Evolutionary conservation across 1,284 basidiomycete genomes (phyloP), one percentile per base, ranked within the genome.

Genomic region (Inonotus obliquus): DNA sequence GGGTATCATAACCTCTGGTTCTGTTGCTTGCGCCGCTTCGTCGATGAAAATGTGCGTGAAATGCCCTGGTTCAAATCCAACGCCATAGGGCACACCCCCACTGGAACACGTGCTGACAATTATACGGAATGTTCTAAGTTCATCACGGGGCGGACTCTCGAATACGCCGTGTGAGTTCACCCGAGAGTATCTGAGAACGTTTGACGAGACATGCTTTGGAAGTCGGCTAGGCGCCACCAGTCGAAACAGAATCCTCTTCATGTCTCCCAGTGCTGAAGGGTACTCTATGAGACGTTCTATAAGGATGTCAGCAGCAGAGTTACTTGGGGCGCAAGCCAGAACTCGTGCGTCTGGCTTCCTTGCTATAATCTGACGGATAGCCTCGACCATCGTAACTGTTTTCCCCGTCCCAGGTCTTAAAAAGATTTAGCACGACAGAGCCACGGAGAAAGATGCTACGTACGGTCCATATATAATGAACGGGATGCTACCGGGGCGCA

Each of bases 391-490:
- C 0, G 85, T 87, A 14, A 87, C 79, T 0, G 86, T 89, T 71
- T 88, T 89, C 0, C 87, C 86, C 0, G 87, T 87, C 11, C 86
- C 84, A 4, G 84, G 84, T 3, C 84, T 86, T 53, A 2, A 55
- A 10, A 13, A 32, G 11, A 49, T 25, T 35, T 35, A 5, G 11
- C 53, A 56, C 19, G 21, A 56, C 17, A 14, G 25, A 45, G 14
- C 4, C 9, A 48, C 10, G n/a, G 32, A 54, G 57, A 11, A 52
- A 19, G 60, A n/a, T 19, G 6, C 49, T 9, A 78, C 85, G 73
- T 72, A 86, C 84, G 87, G 86, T 23, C 87, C 87, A 70, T 85
- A 87, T 1, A 88, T 71, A 9, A 84, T 72, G 66, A 88, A 88
- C 0, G 85, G 83, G 0, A 76, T 72, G 1, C 81, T 78, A 0